Evolutionary conservation across 768 basidiomycete genomes (phyloP).

Genomic region (Lactarius deliciosus): DNA sequence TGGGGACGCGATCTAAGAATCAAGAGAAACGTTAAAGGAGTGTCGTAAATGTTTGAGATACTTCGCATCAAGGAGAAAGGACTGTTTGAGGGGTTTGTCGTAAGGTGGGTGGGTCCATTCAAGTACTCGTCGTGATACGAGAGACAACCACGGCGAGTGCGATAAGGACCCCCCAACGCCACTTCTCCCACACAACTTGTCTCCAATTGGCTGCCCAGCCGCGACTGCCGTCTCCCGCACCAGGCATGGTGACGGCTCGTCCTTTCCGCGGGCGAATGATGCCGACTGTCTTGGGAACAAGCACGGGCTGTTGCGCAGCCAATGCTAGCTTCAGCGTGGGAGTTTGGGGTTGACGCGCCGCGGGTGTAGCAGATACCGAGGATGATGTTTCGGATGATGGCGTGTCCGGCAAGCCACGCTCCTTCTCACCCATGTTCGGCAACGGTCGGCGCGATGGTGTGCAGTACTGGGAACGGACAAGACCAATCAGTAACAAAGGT

Average conservation of each 20-base stretch:
- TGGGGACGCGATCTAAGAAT: slow-evolving; percentile 17
- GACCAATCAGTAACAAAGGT: slow-evolving; percentile 23
- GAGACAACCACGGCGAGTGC: slow-evolving; percentile 77
- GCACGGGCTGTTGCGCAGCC: slow-evolving; percentile 10
- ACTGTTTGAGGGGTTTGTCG: not conserved
- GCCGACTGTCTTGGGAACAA: slow-evolving; percentile 18
- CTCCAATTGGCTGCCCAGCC: slow-evolving; percentile 66
- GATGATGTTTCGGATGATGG: slow-evolving; percentile 27
- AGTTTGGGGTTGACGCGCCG: slow-evolving; percentile 26
- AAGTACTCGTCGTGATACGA: slow-evolving; percentile 55
- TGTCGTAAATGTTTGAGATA: slow-evolving; percentile 27
- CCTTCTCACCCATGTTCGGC: slow-evolving; percentile 91
- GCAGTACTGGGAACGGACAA: slow-evolving; percentile 57
- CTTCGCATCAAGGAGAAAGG: not conserved
- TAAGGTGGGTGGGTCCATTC: not conserved
- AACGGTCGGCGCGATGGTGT: slow-evolving; percentile 62
- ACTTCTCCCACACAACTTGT: slow-evolving; percentile 75
- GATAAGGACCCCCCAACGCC: slow-evolving; percentile 79
- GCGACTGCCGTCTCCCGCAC: slow-evolving; percentile 33
- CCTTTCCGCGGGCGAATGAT: slow-evolving; percentile 27
- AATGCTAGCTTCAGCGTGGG: slow-evolving; percentile 31
- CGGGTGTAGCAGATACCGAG: slow-evolving; percentile 24
- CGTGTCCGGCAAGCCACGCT: slow-evolving; percentile 52
- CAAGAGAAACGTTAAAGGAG: slow-evolving; percentile 19
- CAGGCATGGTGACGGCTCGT: slow-evolving; percentile 27